These are phyloP conservation scores for Alternaria burnsii DNA, from an alignment of 2,329 filamentous ascomycete species.

Conservation along the genomic window DNA sequence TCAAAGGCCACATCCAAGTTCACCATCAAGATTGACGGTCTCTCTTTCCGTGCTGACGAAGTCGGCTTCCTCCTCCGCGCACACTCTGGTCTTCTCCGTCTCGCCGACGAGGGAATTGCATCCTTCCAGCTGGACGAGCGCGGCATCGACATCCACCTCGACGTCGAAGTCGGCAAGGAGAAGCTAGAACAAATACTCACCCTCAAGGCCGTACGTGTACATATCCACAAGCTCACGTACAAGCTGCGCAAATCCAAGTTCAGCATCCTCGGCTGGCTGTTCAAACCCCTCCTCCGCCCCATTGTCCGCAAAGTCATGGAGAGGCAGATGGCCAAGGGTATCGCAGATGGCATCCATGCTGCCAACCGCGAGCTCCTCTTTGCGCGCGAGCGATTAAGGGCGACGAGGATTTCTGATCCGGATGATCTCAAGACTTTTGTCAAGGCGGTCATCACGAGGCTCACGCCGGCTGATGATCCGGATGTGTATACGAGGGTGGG, in stretches of 20 bases:
- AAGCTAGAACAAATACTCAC: constrained; percentile 82
- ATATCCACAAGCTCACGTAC: constrained; percentile 88
- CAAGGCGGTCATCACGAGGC: constrained; percentile 78
- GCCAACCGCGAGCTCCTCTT: constrained; percentile 88
- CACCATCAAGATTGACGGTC: constrained; percentile 79
- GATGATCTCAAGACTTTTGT: constrained; percentile 83
- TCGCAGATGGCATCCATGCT: constrained; percentile 73
- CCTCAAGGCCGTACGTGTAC: constrained; percentile 77
- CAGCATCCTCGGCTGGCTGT: constrained; percentile 78
- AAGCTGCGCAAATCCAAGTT: constrained; percentile 77
- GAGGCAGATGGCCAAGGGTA: constrained; percentile 74
- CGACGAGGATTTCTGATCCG: constrained; percentile 82
- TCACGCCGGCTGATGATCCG: constrained; percentile 76
- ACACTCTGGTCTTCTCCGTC: constrained; percentile 76
- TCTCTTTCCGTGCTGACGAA: constrained; percentile 85
- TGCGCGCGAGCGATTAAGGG: constrained; percentile 84
- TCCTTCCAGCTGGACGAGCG: constrained; percentile 86
- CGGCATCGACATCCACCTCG: constrained; percentile 85
- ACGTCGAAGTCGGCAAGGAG: constrained; percentile 83
- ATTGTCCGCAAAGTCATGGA: constrained; percentile 83
- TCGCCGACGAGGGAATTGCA: constrained; percentile 84
- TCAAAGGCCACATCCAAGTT: constrained; percentile 75
- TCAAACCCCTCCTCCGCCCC: constrained; percentile 84
- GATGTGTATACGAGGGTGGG: constrained; percentile 80
- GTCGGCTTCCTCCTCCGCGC: constrained; percentile 88